These are phyloP conservation scores for Pulveroboletus sp. DNA, from an alignment of 768 basidiomycete species.

Conservation along the genomic window DNA sequence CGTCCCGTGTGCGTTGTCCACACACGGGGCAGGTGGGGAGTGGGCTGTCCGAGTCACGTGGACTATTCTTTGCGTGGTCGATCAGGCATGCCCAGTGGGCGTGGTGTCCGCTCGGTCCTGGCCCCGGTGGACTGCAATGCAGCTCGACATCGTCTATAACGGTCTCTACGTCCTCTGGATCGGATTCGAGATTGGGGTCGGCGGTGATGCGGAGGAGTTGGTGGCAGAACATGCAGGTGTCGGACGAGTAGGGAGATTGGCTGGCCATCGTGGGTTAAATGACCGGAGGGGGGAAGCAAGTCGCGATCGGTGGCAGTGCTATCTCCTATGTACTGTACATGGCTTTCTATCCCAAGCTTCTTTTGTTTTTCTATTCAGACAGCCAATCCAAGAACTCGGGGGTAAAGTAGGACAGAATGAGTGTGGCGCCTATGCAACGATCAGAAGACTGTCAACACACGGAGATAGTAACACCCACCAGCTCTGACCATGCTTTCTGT, in stretches of 20 bases:
- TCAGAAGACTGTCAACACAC: constrained; percentile 1
- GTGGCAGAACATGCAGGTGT: constrained; percentile 25
- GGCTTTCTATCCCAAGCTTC: not conserved
- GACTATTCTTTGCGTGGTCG: constrained; percentile 13
- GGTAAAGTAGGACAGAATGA: constrained; percentile 95
- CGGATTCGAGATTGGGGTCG: constrained; percentile 1
- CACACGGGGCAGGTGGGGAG: constrained; percentile 15
- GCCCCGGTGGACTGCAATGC: constrained; percentile 20
- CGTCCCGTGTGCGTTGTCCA: constrained; percentile 13
- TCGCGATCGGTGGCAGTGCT: too few species aligned
- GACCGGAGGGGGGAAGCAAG: too few species aligned
- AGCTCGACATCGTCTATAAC: constrained; percentile 25
- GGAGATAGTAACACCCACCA: constrained; percentile 49
- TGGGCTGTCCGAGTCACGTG: not conserved
- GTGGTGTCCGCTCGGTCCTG: constrained; percentile 22
- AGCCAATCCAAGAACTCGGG: constrained; percentile 94
- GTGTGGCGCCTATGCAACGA: constrained; percentile 69
- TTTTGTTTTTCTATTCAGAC: constrained; percentile 23
- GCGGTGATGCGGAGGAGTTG: constrained; percentile 13
- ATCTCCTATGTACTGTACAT: not conserved
- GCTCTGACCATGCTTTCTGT: constrained; percentile 91
- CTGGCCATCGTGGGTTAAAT: constrained; percentile 4
- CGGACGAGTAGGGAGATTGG: constrained; percentile 16
- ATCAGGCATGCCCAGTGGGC: constrained; percentile 28
- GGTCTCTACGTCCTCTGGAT: constrained; percentile 2